Percentiles rank a stretch among this genome's conserved stretches.
phyloP scores from a whole-genome alignment of 2,329 filamentous ascomycete species.

The Penicillium sp. region DNA sequence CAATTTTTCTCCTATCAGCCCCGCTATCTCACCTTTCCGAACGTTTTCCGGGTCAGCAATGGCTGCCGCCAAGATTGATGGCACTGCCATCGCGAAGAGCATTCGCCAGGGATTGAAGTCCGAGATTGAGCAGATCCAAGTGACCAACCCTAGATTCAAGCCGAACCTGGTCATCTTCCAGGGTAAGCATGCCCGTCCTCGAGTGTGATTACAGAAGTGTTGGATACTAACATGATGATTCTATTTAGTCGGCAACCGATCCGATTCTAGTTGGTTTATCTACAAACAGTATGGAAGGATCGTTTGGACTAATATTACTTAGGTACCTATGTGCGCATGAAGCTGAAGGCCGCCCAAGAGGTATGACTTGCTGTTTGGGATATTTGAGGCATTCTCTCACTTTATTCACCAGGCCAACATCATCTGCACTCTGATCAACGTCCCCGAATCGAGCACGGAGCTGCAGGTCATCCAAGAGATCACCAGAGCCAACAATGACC shows the following conservation, averaged over 20 bases:
- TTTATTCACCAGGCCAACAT: slow-evolving; percentile 71
- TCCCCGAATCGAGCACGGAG: slow-evolving; percentile 77
- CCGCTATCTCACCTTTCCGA: slow-evolving; percentile 21
- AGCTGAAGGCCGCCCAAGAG: slow-evolving; percentile 93
- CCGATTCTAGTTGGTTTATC: slow-evolving; percentile 74
- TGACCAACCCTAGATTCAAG: slow-evolving; percentile 80
- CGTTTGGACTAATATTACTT: slow-evolving; percentile 9
- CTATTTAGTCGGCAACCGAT: slow-evolving; percentile 76
- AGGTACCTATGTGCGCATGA: slow-evolving; percentile 99
- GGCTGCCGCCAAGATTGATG: slow-evolving; percentile 90
- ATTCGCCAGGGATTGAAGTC: slow-evolving; percentile 79
- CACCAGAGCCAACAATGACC: slow-evolving; percentile 79
- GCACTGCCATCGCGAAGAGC: slow-evolving; percentile 87
- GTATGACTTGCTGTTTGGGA: slow-evolving; percentile 46
- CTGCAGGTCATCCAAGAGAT: slow-evolving; percentile 83
- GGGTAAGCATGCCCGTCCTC: slow-evolving; percentile 55
- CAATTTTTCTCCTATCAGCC: slow-evolving; percentile 19
- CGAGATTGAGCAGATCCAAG: slow-evolving; percentile 80
- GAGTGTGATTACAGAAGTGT: neutral
- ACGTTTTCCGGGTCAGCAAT: slow-evolving; percentile 64
- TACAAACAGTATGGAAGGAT: slow-evolving; percentile 14
- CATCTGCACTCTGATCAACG: slow-evolving; percentile 79
- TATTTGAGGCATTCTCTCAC: slow-evolving; percentile 6
- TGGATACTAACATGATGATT: slow-evolving; percentile 7
- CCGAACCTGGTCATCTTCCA: slow-evolving; percentile 93